phyloP scores from a whole-genome alignment of 2,329 filamentous ascomycete genomes.

The Colletotrichum sublineola region DNA sequence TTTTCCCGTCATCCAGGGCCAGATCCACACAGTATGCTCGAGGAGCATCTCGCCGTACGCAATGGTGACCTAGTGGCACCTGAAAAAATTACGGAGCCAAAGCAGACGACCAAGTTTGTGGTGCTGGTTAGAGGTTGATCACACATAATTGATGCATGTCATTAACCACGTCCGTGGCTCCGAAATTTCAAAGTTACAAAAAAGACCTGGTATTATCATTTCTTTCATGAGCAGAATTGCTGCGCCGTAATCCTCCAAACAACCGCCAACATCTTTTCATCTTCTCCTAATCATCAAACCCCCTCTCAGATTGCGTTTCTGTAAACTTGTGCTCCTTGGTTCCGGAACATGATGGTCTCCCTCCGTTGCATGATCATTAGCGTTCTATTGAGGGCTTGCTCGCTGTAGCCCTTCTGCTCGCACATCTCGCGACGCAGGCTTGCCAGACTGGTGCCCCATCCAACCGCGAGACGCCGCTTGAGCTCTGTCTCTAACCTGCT shows the following conservation, averaged over 20 bases:
- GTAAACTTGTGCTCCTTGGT: conserved; percentile 81
- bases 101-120: neutral
- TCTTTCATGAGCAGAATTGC: conserved; percentile 36
- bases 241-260: conserved; percentile 17
- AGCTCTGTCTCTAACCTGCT: conserved; percentile 90
- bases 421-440: conserved; percentile 92
- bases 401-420: conserved; percentile 89
- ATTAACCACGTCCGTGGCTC: neutral
- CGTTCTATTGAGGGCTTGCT: conserved; percentile 86
- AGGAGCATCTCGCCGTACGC: neutral
- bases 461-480: conserved; percentile 87
- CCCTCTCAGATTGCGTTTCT: conserved; percentile 73
- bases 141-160: neutral
- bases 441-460: conserved; percentile 92
- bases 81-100: neutral
- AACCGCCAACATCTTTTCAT: neutral
- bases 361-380: conserved; percentile 87
- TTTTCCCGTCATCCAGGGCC: conserved; percentile 21
- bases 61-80: neutral
- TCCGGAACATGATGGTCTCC: conserved; percentile 86
- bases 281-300: neutral
- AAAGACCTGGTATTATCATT: conserved; percentile 30
- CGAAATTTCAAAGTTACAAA: neutral
- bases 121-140: neutral
- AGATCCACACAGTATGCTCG: conserved; percentile 18